These are phyloP conservation scores for Salix dunnii DNA, from an alignment of 345 rosid species.

Conservation along the genomic window DNA sequence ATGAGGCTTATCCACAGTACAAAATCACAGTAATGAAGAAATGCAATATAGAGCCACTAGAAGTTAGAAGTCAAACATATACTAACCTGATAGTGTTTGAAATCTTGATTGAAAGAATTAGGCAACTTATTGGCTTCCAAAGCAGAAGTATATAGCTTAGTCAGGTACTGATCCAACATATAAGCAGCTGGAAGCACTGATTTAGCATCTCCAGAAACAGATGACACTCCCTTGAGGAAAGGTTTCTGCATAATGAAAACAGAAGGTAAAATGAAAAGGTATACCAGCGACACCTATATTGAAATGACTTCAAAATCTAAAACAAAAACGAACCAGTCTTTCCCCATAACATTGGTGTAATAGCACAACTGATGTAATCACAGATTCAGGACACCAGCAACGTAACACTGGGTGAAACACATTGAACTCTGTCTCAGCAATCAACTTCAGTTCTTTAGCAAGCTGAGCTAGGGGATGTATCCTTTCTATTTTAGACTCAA, in stretches of 20 bases:
- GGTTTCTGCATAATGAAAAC: conserved; percentile 52
- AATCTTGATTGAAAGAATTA: conserved; percentile 33
- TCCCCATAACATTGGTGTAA: conserved; percentile 80
- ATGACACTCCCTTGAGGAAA: conserved; percentile 61
- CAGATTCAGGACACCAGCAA: conserved; percentile 63
- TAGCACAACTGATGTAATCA: conserved; percentile 52
- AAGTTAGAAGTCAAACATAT: not conserved
- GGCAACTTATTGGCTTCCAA: conserved; percentile 34
- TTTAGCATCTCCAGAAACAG: conserved; percentile 72
- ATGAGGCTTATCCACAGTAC: too few relatives aligned
- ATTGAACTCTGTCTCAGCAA: conserved; percentile 69
- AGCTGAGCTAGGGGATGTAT: conserved; percentile 74
- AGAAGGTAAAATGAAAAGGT: conserved; percentile 10
- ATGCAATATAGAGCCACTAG: not conserved
- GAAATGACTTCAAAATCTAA: conserved; percentile 6
- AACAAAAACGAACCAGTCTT: conserved; percentile 67
- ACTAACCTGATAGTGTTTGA: conserved; percentile 67
- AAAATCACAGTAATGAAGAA: not conserved
- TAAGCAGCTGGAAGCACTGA: conserved; percentile 79
- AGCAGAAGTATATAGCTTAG: conserved; percentile 49
- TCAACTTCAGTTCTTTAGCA: conserved; percentile 67
- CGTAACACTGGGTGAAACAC: conserved; percentile 60
- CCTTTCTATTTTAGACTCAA: conserved; percentile 54
- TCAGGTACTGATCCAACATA: conserved; percentile 59
- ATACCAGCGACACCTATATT: conserved; percentile 15